Base-by-base conservation (phyloP, 805 yeast genomes). In the Sugiyamaella valdiviana region DNA sequence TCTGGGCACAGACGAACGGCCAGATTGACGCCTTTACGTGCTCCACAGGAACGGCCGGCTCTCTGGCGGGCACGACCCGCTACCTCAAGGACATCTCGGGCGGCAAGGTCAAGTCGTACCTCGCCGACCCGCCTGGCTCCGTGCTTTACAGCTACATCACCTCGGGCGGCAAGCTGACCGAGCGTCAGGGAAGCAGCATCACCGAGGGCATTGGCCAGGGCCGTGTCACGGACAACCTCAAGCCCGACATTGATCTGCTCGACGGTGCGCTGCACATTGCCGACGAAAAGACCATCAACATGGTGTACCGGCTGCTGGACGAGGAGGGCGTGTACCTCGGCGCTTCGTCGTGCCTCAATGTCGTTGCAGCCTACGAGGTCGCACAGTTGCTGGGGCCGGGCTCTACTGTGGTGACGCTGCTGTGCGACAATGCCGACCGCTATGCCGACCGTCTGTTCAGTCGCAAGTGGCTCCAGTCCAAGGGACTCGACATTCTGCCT, bases 141-240 rank as follows among this genome's bases (percentile, higher is more conserved):
- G 85, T 85, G 44, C 74, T 90, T 41, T 86, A 85, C 69, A 78
- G 88, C 7, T 88, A 82, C 62, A 79, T 90, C 51, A 80, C 78
- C 52, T 72, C 85, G 4, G 79, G 80, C 15, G 91, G 91, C 26
- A 71, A 82, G 62, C 73, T 76, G 9, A 67, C 83, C 49, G 87
- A 79, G 39, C 77, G 89, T 59, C 74, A 77, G 1, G 97, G 97
- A 24, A 79, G 87, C 2, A 84, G 95, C 0, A 88, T 90, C 66
- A 90, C 96, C 23, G 97, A 90, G 69, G 97, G 97, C 26, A 88
- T 90, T 68, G 97, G 97, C 23, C 97, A 90, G 68, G 96, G 96
- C 42, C 77, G 97, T 59, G 83, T 90, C 59, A 90, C 96, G 5
- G 83, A 78, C 54, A 90, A 90, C 65, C 74, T 90, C 65, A 73